phyloP scores from a whole-genome alignment of 345 rosid genomes.

The Hibiscus mutabilis region DNA sequence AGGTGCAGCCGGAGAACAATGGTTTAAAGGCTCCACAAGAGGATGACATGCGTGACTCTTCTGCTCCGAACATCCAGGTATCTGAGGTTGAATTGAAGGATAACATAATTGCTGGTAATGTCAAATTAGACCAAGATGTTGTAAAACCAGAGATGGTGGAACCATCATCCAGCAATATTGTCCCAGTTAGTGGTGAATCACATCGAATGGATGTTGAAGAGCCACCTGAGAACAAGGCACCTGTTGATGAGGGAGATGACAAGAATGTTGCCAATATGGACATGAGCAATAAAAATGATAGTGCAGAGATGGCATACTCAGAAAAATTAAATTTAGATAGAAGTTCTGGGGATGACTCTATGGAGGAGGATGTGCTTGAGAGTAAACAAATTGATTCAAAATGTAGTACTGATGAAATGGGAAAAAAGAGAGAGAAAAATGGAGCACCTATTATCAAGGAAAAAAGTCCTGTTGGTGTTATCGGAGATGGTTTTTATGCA shows the following conservation, averaged over 20 bases:
- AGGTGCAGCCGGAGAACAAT: slow-evolving; percentile 26
- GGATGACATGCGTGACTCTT: slow-evolving; percentile 40
- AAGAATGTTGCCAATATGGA: slow-evolving; percentile 55
- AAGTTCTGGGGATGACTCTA: slow-evolving; percentile 95
- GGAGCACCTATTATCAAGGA: slow-evolving; percentile 34
- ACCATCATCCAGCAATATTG: slow-evolving; percentile 58
- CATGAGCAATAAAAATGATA: slow-evolving; percentile 58
- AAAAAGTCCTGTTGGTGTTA: slow-evolving; percentile 39
- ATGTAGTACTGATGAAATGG: slow-evolving; percentile 44
- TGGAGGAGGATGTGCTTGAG: slow-evolving; percentile 87
- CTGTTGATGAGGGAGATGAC: slow-evolving; percentile 61
- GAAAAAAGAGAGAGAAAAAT: slow-evolving; percentile 41
- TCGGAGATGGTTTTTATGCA: slow-evolving; percentile 33
- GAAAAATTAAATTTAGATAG: slow-evolving; percentile 93
- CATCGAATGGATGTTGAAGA: slow-evolving; percentile 90
- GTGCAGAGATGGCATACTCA: slow-evolving; percentile 60
- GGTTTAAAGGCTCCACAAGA: slow-evolving; percentile 41
- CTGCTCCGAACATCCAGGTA: slow-evolving; percentile 87
- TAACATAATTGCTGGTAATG: slow-evolving; percentile 91
- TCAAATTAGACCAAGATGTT: slow-evolving; percentile 90
- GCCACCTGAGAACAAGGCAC: slow-evolving; percentile 58
- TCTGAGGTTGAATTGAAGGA: slow-evolving; percentile 99
- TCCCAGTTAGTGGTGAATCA: slow-evolving; percentile 59
- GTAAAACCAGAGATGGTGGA: slow-evolving; percentile 76
- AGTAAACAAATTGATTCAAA: slow-evolving; percentile 66